Conservation (phyloP, 345 rosid species). For the Pelargonium nanum region DNA sequence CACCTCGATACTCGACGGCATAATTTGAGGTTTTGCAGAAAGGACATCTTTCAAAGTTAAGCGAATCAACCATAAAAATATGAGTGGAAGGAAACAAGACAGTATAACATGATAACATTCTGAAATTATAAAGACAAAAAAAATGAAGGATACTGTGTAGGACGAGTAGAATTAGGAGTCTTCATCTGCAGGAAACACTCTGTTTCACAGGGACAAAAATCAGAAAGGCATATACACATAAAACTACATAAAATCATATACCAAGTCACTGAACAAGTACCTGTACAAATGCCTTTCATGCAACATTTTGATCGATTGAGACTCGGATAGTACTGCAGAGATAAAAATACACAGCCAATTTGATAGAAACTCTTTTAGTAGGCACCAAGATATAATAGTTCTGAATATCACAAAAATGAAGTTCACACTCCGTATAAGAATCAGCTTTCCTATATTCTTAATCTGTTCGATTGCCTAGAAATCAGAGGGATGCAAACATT, state of each 20-base stretch:
- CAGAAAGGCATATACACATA: slow-evolving; percentile 2
- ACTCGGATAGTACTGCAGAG: slow-evolving; percentile 75
- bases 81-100: neutral
- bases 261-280: slow-evolving; percentile 17
- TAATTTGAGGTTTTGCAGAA: slow-evolving; percentile 93
- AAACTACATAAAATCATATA: too few relatives aligned
- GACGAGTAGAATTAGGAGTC: slow-evolving; percentile 81
- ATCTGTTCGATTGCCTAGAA: too few relatives aligned
- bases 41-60: slow-evolving; percentile 77
- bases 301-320: slow-evolving; percentile 95
- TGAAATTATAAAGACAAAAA: slow-evolving; percentile 44
- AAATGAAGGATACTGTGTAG: slow-evolving; percentile 94
- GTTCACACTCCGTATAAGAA: too few relatives aligned
- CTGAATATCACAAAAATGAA: neutral
- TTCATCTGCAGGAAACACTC: slow-evolving; percentile 99
- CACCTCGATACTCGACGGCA: slow-evolving; percentile 93
- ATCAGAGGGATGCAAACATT: too few relatives aligned
- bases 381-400: neutral
- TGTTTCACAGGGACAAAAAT: slow-evolving; percentile 26
- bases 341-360: slow-evolving; percentile 8
- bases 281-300: slow-evolving; percentile 94
- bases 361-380: too few relatives aligned
- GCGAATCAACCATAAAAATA: slow-evolving; percentile 19
- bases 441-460: neutral
- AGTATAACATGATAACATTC: neutral